Base-by-base conservation (phyloP, 495 filamentous ascomycete genomes). In the Aspergillus ellipticus region DNA sequence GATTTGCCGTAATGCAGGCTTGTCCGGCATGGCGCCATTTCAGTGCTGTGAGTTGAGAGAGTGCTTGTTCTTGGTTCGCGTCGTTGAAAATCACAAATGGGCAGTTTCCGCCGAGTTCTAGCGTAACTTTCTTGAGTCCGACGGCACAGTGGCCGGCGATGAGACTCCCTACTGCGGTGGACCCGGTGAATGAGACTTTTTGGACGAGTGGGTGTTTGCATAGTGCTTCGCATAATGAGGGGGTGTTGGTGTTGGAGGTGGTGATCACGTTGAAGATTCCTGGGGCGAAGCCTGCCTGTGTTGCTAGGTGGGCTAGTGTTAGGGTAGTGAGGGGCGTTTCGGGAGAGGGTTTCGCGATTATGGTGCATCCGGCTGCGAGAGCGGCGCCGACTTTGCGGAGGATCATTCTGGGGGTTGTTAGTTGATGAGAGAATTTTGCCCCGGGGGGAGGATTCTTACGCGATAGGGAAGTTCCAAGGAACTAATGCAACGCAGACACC, bases 61-160 rank as follows among this genome's bases (percentile, higher is more conserved):
- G 69, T 3, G 86, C 84, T 49, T 81, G 74, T 16, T 87, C 79
- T 13, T 89, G 70, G 50, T 89, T 82, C 19, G 87, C 86, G 64
- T 90, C 87, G 47, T 88, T 82, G 60, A 90, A 89, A 6, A 89
- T 79, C 42, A 89, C 74, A 69, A 88, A 88, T 0, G 87, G 87
- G 42, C 86, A 87, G 66, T 90, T 89, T 5, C 87, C 87, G 24
- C 87, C 87, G 20, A 90, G 77, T 68, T 90, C 87, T 26, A 89
- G 81, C 2, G 83, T 86, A 8, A 87, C 65, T 58, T 89, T 90
- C 74, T 89, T 89, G 49, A 89, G 69, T 1, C 84, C 82, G 19
- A 80, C 75, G 0, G 85, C 74, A 42, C 82, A 83, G 59, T 82
- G 77, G 4, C 73, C 70, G 26, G 85, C 84, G 16, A 88, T 74